Base-by-base conservation (phyloP, 2,329 filamentous ascomycete species). In the Bipolaris victoriae region DNA sequence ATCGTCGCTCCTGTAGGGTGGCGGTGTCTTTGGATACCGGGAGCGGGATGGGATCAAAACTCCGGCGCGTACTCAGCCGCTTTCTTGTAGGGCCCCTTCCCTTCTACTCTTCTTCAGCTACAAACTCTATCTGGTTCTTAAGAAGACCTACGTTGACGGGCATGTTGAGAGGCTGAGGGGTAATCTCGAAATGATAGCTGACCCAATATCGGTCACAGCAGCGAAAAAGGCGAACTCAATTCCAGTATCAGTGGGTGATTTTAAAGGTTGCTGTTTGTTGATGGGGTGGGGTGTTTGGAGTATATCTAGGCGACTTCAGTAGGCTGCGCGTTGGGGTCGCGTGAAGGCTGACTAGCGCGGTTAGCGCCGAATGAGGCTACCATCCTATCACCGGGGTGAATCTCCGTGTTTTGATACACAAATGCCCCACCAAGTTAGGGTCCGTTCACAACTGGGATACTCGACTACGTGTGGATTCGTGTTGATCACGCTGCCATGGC, bases 241-340 rank as follows among this genome's bases (percentile, higher is more conserved):
- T 43, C 35, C 9, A 45, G 37, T 18, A n/a, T 16, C 11, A 22
- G 45, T 29, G 24, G 41, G 20, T n/a, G 40, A 16, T 29, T 10
- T 36, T 20, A 26, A 29, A 26, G 16, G 41, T 16, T 50, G 39
- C 50, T 53, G 29, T 29, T 51, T 49, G 35, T 61, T 58, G 51
- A 55, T 57, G 40, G 45, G 43, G 49, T 4, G 22, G n/a, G 22
- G n/a, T 49, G 39, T 48, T 26, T 26, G 18, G 40, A 35, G 50
- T 45, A 44, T 54, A 55, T 29, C 40, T 43, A 35, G 24, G 49
- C 44, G 46, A 53, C 53, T 35, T 57, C 47, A 41, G 45, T 54
- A 48, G 16, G 51, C 47, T 55, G 55, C 58, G 55, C 55, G 57
- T 55, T 20, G 36, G 51, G 49, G 51, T 58, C 58, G 55, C 58